Evolutionary conservation across 345 rosid species (phyloP).

Genomic region (Reutealis trisperma): DNA sequence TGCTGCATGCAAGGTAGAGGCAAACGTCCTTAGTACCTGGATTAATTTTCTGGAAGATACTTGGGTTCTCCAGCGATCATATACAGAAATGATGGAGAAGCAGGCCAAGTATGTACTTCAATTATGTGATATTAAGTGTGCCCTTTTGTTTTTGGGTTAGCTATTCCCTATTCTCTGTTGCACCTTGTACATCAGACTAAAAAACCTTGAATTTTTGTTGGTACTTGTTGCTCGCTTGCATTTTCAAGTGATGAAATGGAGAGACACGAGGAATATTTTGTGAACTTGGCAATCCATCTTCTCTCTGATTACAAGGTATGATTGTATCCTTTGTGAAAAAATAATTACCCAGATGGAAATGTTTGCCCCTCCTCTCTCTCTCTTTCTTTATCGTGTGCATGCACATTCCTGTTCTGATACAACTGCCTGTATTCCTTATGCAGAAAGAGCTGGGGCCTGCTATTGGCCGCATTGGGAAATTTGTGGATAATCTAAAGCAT

Average conservation of each 20-base stretch:
- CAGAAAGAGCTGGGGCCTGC: conserved; percentile 87
- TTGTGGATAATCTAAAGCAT: conserved; percentile 85
- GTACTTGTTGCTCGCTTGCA: conserved; percentile 31
- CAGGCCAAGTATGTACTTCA: conserved; percentile 62
- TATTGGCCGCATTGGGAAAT: conserved; percentile 63
- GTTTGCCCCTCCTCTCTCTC: neutral
- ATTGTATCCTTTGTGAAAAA: neutral
- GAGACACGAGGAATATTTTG: conserved; percentile 76
- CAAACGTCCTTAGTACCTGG: conserved; percentile 83
- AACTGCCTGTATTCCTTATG: conserved; percentile 15
- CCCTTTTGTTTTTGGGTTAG: neutral
- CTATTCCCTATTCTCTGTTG: conserved; percentile 2
- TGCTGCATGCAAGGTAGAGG: conserved; percentile 71
- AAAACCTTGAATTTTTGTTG: conserved; percentile 13
- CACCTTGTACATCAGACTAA: neutral
- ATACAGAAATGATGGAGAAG: conserved; percentile 68
- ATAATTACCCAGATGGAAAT: neutral
- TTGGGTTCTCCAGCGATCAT: conserved; percentile 73
- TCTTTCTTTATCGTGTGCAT: neutral
- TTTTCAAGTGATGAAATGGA: conserved; percentile 74
- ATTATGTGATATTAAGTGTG: conserved; percentile 10
- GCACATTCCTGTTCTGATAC: neutral
- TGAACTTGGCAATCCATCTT: conserved; percentile 60
- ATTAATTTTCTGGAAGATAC: conserved; percentile 90
- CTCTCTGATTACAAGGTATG: conserved; percentile 78